Evolutionary conservation across 805 yeast species (phyloP).

Genomic region (Limtongozyma cylindracea): DNA sequence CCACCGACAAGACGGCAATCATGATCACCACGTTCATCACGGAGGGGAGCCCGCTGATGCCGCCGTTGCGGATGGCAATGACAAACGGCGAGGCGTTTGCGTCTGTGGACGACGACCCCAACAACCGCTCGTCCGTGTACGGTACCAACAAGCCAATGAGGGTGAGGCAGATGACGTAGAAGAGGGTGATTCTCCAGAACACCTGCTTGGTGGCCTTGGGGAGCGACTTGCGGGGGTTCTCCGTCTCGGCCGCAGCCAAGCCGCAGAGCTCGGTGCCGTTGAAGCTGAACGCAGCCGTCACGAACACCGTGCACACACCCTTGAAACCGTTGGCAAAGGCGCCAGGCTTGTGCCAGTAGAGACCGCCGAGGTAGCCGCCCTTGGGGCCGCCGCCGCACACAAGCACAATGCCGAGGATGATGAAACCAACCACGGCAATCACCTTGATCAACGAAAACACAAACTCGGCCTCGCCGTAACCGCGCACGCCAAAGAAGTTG

Average conservation of each 20-base stretch:
- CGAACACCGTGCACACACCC: background rate
- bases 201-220: conserved; percentile 44
- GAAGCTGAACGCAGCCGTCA: background rate
- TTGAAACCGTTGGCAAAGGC: background rate
- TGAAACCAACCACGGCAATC: background rate
- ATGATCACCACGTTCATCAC: background rate
- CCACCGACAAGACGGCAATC: conserved; percentile 9
- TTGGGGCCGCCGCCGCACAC: background rate
- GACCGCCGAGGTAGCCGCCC: background rate
- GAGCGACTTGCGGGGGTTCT: conserved; percentile 30
- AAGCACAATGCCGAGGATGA: background rate
- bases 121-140: background rate
- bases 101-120: background rate
- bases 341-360: background rate
- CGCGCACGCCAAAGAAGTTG: background rate
- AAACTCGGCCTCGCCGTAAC: background rate
- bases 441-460: background rate
- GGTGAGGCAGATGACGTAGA: conserved; percentile 15
- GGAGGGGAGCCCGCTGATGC: background rate
- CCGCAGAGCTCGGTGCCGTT: background rate
- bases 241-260: conserved; percentile 40
- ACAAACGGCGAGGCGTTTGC: background rate
- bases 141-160: background rate
- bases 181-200: conserved; percentile 33
- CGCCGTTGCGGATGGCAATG: background rate